phyloP scores from a whole-genome alignment of 331 rosid species.

The Phaseolus coccineus region DNA sequence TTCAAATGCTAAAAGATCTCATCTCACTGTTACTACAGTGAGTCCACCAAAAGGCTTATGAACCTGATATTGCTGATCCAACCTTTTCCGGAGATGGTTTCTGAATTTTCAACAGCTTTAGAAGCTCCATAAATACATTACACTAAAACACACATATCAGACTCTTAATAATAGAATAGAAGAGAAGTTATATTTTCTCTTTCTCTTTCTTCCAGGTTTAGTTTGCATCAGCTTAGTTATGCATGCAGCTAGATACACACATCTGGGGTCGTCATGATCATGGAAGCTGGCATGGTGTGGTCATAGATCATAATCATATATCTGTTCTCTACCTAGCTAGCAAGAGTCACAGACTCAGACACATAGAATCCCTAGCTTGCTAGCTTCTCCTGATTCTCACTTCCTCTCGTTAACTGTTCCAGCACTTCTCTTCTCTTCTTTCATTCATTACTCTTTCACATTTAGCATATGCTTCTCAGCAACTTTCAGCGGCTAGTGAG shows the following conservation, averaged over 20 bases:
- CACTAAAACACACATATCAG: constrained; percentile 53
- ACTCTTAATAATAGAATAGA: background rate
- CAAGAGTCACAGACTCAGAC: constrained; percentile 28
- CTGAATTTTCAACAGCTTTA: constrained; percentile 71
- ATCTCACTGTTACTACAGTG: constrained; percentile 34
- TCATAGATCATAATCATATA: constrained; percentile 23
- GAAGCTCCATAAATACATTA: constrained; percentile 58
- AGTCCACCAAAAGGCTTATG: constrained; percentile 43
- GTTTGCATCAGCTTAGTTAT: constrained; percentile 50
- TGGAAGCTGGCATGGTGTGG: constrained; percentile 44
- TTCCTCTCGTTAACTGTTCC: constrained; percentile 54
- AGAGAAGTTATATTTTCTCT: constrained; percentile 7
- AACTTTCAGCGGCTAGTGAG: constrained; percentile 32
- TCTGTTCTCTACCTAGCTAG: constrained; percentile 24
- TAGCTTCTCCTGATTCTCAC: constrained; percentile 45
- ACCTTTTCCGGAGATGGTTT: constrained; percentile 59
- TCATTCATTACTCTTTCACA: constrained; percentile 23
- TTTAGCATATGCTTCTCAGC: constrained; percentile 40
- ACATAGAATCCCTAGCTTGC: constrained; percentile 41
- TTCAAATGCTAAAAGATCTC: constrained; percentile 53
- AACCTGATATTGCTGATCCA: constrained; percentile 51
- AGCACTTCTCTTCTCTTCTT: constrained; percentile 38
- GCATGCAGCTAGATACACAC: constrained; percentile 35
- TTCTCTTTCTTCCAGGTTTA: constrained; percentile 48
- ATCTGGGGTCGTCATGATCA: constrained; percentile 41